Base-by-base conservation (phyloP, 495 filamentous ascomycete genomes). In the Hypoxylon fragiforme region DNA sequence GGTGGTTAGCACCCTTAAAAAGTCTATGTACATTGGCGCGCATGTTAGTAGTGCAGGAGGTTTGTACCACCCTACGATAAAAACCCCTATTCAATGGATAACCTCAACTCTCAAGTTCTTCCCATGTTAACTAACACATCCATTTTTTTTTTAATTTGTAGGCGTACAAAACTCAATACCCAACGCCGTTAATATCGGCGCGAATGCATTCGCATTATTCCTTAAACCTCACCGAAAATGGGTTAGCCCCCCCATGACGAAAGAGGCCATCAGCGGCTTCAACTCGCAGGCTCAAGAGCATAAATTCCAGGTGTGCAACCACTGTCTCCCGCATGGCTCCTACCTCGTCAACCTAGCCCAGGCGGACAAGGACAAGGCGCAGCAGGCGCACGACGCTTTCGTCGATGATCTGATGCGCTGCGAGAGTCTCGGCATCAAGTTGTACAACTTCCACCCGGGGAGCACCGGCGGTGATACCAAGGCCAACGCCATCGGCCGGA, bases 381-480 rank as follows among this genome's bases (percentile, higher is more conserved):
- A 83, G n/a, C 89, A 97, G 70, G 91, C 89, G 8, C 97, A 95
- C 65, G 76, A 77, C 36, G 80, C 84, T 37, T 98, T 98, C 70
- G 52, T 96, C 16, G 92, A 98, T 57, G 94, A 98, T 67, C 77
- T 98, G 0, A 70, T 83, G 36, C 85, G 94, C 18, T 97, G 94
- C 68, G 91, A 96, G 64, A 77, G 77, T n/a, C 83, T 98, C 0
- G 88, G 89, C 0, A 95, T 98, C 65, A 80, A 71, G 52, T 77
- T 97, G 12, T 98, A 97, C 76, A 98, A 98, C 70, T 97, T 98
- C 76, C 94, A 98, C 68, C 94, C 94, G 0, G 94, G 94, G 41
- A 91, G 81, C 45, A 85, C 85, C 5, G 85, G 85, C 59, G 81
- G 84, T 46, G 77, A 77, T 6, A 73, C 80, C 11, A 84, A 87